Evolutionary conservation across 331 rosid genomes (phyloP).

Genomic region (Cucumis variabilis): DNA sequence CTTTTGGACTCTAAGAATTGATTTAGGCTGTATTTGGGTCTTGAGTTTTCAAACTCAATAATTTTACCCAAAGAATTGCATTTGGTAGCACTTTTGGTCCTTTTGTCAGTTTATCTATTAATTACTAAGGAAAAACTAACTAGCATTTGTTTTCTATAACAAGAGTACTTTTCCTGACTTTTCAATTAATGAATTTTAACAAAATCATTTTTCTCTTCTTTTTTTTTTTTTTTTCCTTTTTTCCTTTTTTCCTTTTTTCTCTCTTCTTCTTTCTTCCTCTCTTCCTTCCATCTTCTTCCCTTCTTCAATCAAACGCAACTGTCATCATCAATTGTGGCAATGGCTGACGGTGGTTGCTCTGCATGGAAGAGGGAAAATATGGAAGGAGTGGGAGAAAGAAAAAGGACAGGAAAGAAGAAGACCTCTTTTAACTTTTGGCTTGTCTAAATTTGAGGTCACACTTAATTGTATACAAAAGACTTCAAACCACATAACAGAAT

Average conservation of each 20-base stretch:
- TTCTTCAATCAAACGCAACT: no score
- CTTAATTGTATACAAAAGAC: neutral
- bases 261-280: neutral
- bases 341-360: neutral
- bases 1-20: neutral
- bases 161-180: no score
- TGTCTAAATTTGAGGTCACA: conserved; percentile 5
- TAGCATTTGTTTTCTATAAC: neutral
- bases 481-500: conserved; percentile 16
- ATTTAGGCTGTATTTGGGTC: neutral
- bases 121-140: neutral
- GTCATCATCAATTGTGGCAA: neutral
- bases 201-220: no score
- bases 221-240: no score
- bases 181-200: neutral
- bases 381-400: neutral
- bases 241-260: no score
- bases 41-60: neutral
- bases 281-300: neutral
- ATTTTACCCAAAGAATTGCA: neutral
- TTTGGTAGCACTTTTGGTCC: neutral
- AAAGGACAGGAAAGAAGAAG: neutral
- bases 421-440: neutral
- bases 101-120: neutral
- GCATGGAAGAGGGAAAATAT: neutral